Evolutionary conservation across 1,284 basidiomycete species (phyloP), one percentile per base, ranked within the genome.

Genomic region (Pterulicium gracile): DNA sequence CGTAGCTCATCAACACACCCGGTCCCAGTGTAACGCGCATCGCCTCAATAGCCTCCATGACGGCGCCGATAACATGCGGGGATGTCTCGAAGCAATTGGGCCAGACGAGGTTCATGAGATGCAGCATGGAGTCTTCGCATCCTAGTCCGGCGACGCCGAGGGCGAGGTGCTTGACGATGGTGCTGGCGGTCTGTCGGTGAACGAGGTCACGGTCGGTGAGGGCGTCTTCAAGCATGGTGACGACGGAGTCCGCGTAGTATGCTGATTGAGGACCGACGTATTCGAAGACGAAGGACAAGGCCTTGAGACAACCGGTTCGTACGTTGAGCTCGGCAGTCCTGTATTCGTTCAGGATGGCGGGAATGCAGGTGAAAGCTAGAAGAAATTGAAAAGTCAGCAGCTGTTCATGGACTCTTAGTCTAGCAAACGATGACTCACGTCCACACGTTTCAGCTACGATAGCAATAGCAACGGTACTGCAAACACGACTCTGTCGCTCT

Each of bases 211-310:
- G 87, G 63, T 99, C 96, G 14, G 94, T 98, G 45, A 98, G 75
- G 1, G 95, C 94, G 56, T 98, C 96, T 65, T 98, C 96, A 39
- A 99, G 79, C 76, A 97, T 93, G 10, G 92, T 94, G 47, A 98
- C 88, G 15, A 98, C 92, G 1, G 91, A 95, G 66, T 98, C 92
- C 58, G 88, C 88, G 62, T 98, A 99, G 69, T 97, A 96, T 32
- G 96, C 95, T 21, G 92, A 94, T 72, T 98, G 95, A 35, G 97
- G 96, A n/a, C 96, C 96, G 56, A 98, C 95, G 60, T 99, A 98
- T 72, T 98, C 96, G 61, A 98, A 98, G 50, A 99, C 87, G 73
- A 97, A 99, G 3, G 94, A 93, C 21, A 98, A 75, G 0, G 96
- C 94, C 64, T 99, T 99, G 52, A 99, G 73, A 78, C 95, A 98